These are phyloP conservation scores for Funneliformis mosseae DNA, from an alignment of 192 early-diverging fungal species.

Conservation along the genomic window DNA sequence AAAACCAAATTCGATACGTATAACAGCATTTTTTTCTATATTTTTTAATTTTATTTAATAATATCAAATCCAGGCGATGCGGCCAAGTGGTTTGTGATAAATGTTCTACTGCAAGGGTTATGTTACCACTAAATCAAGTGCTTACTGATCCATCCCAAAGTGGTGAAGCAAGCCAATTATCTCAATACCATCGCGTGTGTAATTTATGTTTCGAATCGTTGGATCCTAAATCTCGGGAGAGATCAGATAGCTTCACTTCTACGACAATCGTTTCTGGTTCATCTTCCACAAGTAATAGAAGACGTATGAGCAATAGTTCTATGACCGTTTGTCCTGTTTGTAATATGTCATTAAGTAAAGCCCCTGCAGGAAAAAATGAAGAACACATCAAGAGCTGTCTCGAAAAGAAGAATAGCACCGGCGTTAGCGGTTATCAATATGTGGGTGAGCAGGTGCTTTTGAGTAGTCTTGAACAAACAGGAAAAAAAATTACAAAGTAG, in stretches of 20 bases:
- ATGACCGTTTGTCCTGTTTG: slow-evolving; percentile 82
- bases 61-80: slow-evolving; percentile 41
- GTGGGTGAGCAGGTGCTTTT: slow-evolving; percentile 53
- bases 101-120: slow-evolving; percentile 25
- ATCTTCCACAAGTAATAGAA: neutral
- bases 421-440: slow-evolving; percentile 62
- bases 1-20: neutral
- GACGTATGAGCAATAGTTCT: slow-evolving; percentile 49
- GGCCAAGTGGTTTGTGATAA: slow-evolving; percentile 33
- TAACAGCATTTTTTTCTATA: neutral
- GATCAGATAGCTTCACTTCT: slow-evolving; percentile 18
- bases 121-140: neutral
- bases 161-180: neutral
- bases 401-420: slow-evolving; percentile 44
- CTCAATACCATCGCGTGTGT: slow-evolving; percentile 25
- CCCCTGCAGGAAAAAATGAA: slow-evolving; percentile 49
- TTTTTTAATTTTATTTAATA: neutral
- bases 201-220: slow-evolving; percentile 2
- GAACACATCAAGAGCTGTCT: slow-evolving; percentile 68
- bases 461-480: neutral
- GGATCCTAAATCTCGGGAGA: neutral
- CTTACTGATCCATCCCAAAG: slow-evolving; percentile 17
- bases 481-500: neutral
- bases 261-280: neutral
- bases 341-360: slow-evolving; percentile 47